Percentiles rank a stretch among this genome's conserved stretches.
Conservation (phyloP, 2,329 filamentous ascomycete species). For the Paraconiothyrium brasiliense region DNA sequence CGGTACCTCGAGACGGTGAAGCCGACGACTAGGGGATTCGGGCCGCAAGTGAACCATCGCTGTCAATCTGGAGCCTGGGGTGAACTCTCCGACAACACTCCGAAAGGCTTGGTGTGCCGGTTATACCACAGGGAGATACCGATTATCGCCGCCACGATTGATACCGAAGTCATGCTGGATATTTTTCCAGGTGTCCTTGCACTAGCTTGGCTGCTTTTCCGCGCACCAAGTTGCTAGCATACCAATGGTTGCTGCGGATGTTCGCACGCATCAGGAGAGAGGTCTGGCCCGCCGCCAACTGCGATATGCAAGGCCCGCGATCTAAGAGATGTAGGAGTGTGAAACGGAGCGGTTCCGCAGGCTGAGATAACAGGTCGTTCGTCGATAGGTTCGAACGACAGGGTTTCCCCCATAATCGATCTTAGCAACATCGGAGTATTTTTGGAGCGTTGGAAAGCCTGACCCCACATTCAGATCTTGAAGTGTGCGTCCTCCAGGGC, state of each 20-base stretch:
- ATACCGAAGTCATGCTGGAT: background rate
- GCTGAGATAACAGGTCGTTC: background rate
- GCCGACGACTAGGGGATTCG: background rate
- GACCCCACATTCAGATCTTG: background rate
- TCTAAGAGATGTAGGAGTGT: background rate
- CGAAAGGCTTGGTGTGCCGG: too few relatives aligned
- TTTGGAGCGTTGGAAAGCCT: background rate
- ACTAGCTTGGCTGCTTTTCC: background rate
- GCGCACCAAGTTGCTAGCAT: background rate
- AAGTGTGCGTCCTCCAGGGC: background rate
- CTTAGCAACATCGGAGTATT: background rate
- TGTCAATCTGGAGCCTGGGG: background rate
- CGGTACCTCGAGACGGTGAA: background rate
- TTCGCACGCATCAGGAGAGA: background rate
- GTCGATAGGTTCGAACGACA: background rate
- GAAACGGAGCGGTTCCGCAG: background rate
- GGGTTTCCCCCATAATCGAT: background rate
- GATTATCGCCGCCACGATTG: background rate
- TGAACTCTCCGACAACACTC: too few relatives aligned
- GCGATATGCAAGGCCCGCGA: background rate
- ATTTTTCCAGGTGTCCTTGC: conserved; percentile 1
- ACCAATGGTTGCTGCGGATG: background rate
- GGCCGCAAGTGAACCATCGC: background rate
- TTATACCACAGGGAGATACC: background rate
- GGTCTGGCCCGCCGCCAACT: background rate